Base-by-base conservation (phyloP, 176 grass and related monocot species). In the Phoenix dactylifera region DNA sequence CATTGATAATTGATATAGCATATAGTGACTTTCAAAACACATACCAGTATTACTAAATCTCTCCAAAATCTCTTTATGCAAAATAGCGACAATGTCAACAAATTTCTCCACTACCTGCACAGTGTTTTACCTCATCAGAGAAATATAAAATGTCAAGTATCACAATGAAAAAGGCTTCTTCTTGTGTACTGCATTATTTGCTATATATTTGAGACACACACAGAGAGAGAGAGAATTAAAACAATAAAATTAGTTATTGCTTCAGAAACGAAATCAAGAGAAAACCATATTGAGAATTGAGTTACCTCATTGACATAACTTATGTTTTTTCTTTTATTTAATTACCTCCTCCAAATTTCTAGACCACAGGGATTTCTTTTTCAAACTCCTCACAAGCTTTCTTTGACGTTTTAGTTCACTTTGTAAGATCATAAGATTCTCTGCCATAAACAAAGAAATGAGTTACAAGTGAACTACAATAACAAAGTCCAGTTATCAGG, bases 311-410 rank as follows among this genome's bases (percentile, higher is more conserved):
- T 44, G 35, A 44, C 5, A 12, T 44, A 14, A 44, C 10, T 44
- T 44, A 12, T 6, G 1, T 12, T 44, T 35, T 44, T 44, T 30
- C 28, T 30, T 44, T 12, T 44, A 44, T 12, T 44, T 28, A 51
- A 16, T 50, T 87, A 96, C 86, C 76, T 85, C 87, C 81, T 92
- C 93, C 74, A 97, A 85, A 76, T 57, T 77, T 76, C 71, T 88
- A 51, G 81, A 78, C 93, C 93, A 97, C 60, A 97, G 68, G 24
- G 87, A 97, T 76, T 97, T 97, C 84, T 92, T 97, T 74, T 92
- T 82, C 59, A 97, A 76, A 77, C 78, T 85, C 76, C 88, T 97
- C 55, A 97, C 87, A 72, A 85, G 70, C 74, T 92, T 97, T 51
- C 81, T 88, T 76, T 97, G 93, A 26, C 75, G 87, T 62, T 88